Evolutionary conservation across 2,329 filamentous ascomycete species (phyloP).

Genomic region (Sporothrix sp.): DNA sequence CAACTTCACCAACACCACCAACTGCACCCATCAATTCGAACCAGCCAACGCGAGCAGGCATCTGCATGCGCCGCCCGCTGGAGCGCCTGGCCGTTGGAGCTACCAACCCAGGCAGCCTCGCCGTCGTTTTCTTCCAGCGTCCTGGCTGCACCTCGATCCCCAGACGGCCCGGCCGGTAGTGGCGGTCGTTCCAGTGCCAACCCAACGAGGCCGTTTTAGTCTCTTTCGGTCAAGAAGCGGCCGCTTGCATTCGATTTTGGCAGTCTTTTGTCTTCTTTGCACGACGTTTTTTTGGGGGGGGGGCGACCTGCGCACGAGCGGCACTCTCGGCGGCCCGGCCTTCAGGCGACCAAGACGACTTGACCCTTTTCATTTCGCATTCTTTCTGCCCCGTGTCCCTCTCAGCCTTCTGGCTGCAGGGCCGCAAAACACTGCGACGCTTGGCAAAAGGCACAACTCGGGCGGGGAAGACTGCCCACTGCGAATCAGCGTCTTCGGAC

Average conservation of each 20-base stretch:
- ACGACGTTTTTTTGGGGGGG: too few relatives aligned
- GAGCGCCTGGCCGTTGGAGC: background rate
- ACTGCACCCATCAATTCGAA: background rate
- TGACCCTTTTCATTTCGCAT: too few relatives aligned
- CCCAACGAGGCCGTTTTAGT: background rate
- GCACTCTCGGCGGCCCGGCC: background rate
- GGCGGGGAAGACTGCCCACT: too few relatives aligned
- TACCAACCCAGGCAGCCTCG: background rate
- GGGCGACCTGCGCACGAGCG: too few relatives aligned
- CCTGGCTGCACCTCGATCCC: background rate
- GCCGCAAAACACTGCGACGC: too few relatives aligned
- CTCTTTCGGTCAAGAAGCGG: background rate
- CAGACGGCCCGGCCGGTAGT: slow-evolving; percentile 3
- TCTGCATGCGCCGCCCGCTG: background rate
- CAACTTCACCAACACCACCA: background rate
- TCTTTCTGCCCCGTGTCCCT: too few relatives aligned
- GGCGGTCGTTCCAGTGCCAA: background rate
- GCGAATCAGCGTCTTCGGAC: too few relatives aligned
- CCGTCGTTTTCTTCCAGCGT: background rate
- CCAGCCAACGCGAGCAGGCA: background rate
- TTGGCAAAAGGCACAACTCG: too few relatives aligned
- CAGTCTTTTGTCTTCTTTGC: background rate
- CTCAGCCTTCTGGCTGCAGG: too few relatives aligned
- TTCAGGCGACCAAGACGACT: background rate
- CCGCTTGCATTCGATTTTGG: background rate